Base-by-base conservation (phyloP, 345 rosid species). In the Lagerstroemia speciosa region DNA sequence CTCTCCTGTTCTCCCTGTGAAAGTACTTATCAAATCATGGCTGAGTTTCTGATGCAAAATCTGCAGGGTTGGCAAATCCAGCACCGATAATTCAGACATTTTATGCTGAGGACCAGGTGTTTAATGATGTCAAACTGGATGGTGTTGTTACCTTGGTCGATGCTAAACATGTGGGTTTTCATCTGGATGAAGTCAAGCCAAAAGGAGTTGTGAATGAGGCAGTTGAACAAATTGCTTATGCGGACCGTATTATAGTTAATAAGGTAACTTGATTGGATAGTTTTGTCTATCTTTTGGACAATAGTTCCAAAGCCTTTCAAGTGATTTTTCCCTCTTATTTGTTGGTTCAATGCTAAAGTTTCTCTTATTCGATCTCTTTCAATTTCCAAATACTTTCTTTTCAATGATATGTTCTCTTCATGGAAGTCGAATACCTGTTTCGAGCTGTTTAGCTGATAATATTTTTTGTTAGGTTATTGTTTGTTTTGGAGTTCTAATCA, bases 71-170 rank as follows among this genome's bases (percentile, higher is more conserved):
- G 84, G 99, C 99, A 48, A 94, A 89, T 70, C 99, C 93, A 17
- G 90, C 99, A n/a, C 99, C 97, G 27, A 88, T 94, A 67, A 94
- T 94, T 83, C 97, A 91, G 78, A 94, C 96, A 12, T 91, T 94
- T 86, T 94, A 94, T 80, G 88, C 97, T 0, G 99, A 94, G 78
- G 97, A 91, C 68, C 76, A 67, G 33, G 67, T 94, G 77, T 94
- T 87, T 78, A 86, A 77, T 76, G 92, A 88, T 77, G 99, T 94
- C 31, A 94, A 94, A 79, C 77, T 94, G 81, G 99, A 91, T 55
- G 96, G 96, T 22, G 97, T 91, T 68, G 93, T 94, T 55, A 94
- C 99, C 43, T 79, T 94, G 62, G 99, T 91, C 64, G 99, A 94
- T 82, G 93, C 99, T 62, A 94, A 94, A 76, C 99, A 94, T 81